Conservation (phyloP, 108 stramenopile species). For the Schizochytrium sp. region DNA sequence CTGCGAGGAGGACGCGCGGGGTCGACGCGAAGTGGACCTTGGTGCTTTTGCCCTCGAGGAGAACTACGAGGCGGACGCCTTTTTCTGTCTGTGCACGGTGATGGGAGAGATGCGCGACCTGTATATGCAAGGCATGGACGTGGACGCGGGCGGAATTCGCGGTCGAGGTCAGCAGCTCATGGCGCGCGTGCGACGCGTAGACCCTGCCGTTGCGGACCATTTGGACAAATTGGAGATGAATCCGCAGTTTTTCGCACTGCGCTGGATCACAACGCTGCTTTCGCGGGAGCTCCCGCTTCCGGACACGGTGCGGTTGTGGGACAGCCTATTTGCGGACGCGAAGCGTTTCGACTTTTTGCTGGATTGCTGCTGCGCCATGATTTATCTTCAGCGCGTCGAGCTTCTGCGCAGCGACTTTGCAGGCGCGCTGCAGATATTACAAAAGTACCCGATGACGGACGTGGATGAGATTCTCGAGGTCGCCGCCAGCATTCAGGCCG, state of each 20-base stretch:
- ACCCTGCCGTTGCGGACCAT: slow-evolving; percentile 74
- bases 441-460: slow-evolving; percentile 36
- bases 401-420: slow-evolving; percentile 59
- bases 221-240: slow-evolving; percentile 70
- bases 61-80: slow-evolving; percentile 76
- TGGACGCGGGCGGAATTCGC: slow-evolving; percentile 70
- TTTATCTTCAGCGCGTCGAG: slow-evolving; percentile 68
- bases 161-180: slow-evolving; percentile 72
- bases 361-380: slow-evolving; percentile 83
- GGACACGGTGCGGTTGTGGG: slow-evolving; percentile 94
- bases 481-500: background rate
- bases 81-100: slow-evolving; percentile 76
- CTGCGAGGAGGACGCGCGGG: background rate
- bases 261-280: slow-evolving; percentile 92
- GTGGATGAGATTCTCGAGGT: background rate
- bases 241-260: slow-evolving; percentile 67
- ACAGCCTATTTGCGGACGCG: slow-evolving; percentile 79
- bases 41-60: background rate
- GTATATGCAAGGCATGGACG: slow-evolving; percentile 72
- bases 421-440: slow-evolving; percentile 30
- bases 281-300: slow-evolving; percentile 83
- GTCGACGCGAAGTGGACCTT: background rate
- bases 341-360: slow-evolving; percentile 79
- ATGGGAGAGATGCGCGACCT: slow-evolving; percentile 83
- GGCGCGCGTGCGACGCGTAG: slow-evolving; percentile 60